These are phyloP conservation scores for Cercophora samala DNA, from an alignment of 495 filamentous ascomycete species.

Conservation along the genomic window DNA sequence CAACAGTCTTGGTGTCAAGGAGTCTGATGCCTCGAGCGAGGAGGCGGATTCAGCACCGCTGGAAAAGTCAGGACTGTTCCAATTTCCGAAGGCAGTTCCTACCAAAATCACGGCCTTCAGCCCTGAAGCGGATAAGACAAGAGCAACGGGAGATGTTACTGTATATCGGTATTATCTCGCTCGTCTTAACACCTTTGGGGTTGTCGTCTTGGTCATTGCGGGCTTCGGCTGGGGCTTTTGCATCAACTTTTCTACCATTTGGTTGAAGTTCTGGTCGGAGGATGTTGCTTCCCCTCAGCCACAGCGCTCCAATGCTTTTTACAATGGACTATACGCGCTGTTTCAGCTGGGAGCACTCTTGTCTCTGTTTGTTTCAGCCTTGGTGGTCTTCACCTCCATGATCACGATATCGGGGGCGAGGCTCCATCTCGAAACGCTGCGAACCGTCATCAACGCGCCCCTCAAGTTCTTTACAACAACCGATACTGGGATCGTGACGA, in stretches of 20 bases:
- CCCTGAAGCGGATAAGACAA: constrained; percentile 8
- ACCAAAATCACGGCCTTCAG: background rate
- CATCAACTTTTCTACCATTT: constrained; percentile 25
- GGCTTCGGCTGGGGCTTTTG: constrained; percentile 21
- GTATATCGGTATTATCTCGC: constrained; percentile 28
- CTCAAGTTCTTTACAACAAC: constrained; percentile 27
- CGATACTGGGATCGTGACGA: constrained; percentile 30
- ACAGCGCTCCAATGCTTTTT: constrained; percentile 24
- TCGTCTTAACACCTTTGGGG: constrained; percentile 14
- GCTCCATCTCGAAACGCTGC: constrained; percentile 23
- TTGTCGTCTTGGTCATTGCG: constrained; percentile 7
- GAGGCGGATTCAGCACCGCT: background rate
- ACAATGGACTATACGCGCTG: constrained; percentile 26
- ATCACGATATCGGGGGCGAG: constrained; percentile 19
- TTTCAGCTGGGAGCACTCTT: constrained; percentile 23
- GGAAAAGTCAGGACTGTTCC: background rate
- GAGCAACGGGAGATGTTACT: constrained; percentile 23
- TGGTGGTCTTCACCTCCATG: constrained; percentile 21
- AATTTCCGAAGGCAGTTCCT: background rate
- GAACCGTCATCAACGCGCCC: constrained; percentile 27
- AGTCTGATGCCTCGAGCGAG: constrained; percentile 3
- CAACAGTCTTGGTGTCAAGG: constrained; percentile 18
- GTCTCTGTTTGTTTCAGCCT: constrained; percentile 16
- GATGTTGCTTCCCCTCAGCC: constrained; percentile 18
- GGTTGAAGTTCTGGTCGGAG: constrained; percentile 30